Conservation (phyloP, 768 basidiomycete genomes). For the Rhizopogon vulgaris region DNA sequence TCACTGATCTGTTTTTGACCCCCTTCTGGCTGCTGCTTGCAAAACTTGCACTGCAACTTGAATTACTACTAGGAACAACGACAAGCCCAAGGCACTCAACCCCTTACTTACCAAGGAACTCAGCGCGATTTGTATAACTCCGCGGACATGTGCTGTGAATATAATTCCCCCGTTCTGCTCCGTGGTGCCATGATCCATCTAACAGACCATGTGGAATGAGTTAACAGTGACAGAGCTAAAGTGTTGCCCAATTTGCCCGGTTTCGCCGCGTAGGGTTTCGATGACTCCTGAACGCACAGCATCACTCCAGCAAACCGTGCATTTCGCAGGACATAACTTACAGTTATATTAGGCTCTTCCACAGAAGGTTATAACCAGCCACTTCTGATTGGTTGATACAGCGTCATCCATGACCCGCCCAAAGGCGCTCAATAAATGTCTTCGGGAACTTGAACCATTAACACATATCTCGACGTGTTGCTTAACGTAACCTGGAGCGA, state of each 20-base stretch:
- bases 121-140: neutral
- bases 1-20: neutral
- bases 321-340: neutral
- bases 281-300: neutral
- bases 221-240: neutral
- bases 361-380: neutral
- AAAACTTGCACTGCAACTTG: neutral
- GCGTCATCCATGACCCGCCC: neutral
- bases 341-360: neutral
- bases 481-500: neutral
- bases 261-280: neutral
- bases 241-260: neutral
- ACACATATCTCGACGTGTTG: neutral
- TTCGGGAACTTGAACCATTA: neutral
- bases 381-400: neutral
- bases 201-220: neutral
- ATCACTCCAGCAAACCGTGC: neutral
- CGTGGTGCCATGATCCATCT: neutral
- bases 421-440: neutral
- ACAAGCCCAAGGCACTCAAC: neutral
- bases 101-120: neutral
- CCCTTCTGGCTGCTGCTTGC: neutral
- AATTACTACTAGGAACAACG: neutral
- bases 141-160: neutral
- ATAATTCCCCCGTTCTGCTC: neutral